Base-by-base conservation (phyloP, 2,329 filamentous ascomycete genomes). In the Lachnellula occidentalis region DNA sequence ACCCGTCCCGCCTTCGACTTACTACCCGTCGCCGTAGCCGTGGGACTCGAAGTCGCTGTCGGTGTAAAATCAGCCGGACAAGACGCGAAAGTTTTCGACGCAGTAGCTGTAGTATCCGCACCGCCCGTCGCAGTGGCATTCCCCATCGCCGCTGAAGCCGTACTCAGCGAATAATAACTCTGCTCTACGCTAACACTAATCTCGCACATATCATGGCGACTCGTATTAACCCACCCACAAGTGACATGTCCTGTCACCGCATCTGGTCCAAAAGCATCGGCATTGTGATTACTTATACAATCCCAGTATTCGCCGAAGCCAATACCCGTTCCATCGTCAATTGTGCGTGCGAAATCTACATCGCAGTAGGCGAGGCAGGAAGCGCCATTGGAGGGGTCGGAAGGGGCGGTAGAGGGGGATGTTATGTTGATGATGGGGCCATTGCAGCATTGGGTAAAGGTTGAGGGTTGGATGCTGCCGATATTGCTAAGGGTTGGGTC, bases 401-500 rank as follows among this genome's bases (percentile, higher is more conserved):
- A 37, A 2, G 45, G 34, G 51, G 48, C 31, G 34, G 51, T 53
- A 34, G 48, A 22, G 11, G 51, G 34, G 2, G 42, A 36, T 4
- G 51, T 53, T 36, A 53, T 41, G 34, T 53, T 53, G 22, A 43
- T 27, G 34, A 53, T 48, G 21, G 51, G 51, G 4, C 51, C 51
- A 22, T 53, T 53, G 51, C 51, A 53, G 42, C 51, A 53, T 3
- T 21, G 27, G 27, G 22, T 34, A 15, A 53, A 53, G 7, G 51
- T 53, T 12, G 34, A 36, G 14, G 51, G 51, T 17, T 17, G 19
- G 6, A 4, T 39, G 15, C 4, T 7, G 9, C 43, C 50, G 36
- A 22, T 53, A 17, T 45, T 37, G 12, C 37, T 34, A 2, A n/a
- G 15, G 12, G 6, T 37, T 21, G 19, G 41, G 41, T 22, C 11